Evolutionary conservation across 441 rosid genomes (phyloP).

Genomic region (Bocquillonia castaneifolia): DNA sequence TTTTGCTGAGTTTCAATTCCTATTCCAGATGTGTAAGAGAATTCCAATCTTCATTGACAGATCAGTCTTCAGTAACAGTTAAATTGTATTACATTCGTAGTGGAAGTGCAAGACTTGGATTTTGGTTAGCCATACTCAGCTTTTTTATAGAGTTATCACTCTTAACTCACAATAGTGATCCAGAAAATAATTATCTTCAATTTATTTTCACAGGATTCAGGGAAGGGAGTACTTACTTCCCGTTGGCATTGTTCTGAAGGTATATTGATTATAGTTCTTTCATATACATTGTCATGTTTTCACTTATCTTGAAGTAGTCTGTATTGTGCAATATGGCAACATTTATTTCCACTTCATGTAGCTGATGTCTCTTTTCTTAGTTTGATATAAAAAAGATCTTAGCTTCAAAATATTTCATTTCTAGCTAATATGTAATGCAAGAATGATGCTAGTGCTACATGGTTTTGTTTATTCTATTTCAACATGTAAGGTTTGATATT

Average conservation of each 20-base stretch:
- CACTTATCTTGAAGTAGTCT: conserved; percentile 1
- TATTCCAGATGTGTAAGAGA: conserved; percentile 80
- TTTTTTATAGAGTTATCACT: background rate
- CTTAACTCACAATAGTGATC: conserved; percentile 4
- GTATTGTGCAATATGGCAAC: background rate
- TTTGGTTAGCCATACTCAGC: conserved; percentile 59
- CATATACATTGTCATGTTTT: conserved; percentile 1
- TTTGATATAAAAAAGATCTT: background rate
- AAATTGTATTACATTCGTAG: conserved; percentile 82
- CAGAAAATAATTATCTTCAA: background rate
- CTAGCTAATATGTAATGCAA: too few species aligned
- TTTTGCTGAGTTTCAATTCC: conserved; percentile 15
- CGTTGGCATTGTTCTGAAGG: conserved; percentile 85
- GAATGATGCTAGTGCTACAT: background rate
- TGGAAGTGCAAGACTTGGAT: conserved; percentile 95
- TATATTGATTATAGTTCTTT: conserved; percentile 23
- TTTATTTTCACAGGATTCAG: conserved; percentile 58
- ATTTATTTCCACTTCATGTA: background rate
- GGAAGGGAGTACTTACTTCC: conserved; percentile 90
- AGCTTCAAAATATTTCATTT: background rate
- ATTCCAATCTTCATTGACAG: conserved; percentile 76
- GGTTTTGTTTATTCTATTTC: background rate
- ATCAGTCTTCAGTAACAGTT: conserved; percentile 78
- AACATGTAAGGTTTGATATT: background rate
- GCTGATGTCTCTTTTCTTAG: background rate